phyloP scores from a whole-genome alignment of 179 eudicot species.

The Actinidia arguta region DNA sequence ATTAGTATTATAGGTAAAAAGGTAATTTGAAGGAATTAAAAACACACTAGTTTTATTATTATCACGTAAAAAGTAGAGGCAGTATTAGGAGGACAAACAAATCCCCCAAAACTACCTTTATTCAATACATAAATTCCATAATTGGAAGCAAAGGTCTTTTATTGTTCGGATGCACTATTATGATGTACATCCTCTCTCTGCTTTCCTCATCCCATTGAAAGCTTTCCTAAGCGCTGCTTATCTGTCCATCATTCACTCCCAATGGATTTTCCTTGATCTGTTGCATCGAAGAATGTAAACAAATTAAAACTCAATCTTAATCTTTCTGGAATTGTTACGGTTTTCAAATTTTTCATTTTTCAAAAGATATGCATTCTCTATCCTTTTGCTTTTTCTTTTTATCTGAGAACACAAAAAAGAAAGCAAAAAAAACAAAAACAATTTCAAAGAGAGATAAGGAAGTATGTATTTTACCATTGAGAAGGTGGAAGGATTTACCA shows the following conservation, averaged over 20 bases:
- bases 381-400: too few species aligned
- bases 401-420: too few species aligned
- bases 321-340: background rate
- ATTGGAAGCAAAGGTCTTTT: background rate
- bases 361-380: background rate
- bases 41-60: background rate
- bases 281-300: background rate
- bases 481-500: constrained; percentile 56
- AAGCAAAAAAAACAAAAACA: background rate
- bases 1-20: too few species aligned
- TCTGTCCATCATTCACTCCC: constrained; percentile 50
- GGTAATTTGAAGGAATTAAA: too few species aligned
- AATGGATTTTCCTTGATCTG: constrained; percentile 77
- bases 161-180: background rate
- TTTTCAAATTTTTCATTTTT: background rate
- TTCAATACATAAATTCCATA: background rate
- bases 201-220: background rate
- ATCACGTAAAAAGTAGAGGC: background rate
- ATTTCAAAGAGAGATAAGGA: background rate
- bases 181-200: background rate
- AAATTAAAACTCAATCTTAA: background rate
- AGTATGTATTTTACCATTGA: constrained; percentile 35
- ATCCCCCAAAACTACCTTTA: background rate
- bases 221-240: constrained; percentile 41
- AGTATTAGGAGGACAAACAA: constrained; percentile 3